Evolutionary conservation across 2,329 filamentous ascomycete species (phyloP).

Genomic region (Colletotrichum sublineola): DNA sequence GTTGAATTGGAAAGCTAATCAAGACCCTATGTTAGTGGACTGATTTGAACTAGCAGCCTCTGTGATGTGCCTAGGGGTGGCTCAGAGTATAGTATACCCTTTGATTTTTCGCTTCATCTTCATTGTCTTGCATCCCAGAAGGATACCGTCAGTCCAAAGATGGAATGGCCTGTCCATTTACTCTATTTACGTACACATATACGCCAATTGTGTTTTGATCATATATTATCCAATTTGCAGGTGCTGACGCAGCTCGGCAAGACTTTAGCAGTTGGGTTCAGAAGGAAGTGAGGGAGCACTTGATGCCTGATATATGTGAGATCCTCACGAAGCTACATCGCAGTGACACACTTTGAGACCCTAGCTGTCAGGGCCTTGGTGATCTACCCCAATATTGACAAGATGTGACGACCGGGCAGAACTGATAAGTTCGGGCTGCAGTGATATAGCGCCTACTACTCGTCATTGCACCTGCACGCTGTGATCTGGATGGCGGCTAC

Average conservation of each 20-base stretch:
- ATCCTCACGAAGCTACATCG: conserved; percentile 16
- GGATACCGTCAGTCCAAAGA: not conserved
- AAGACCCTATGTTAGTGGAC: conserved; percentile 23
- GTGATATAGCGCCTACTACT: not conserved
- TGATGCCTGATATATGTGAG: not conserved
- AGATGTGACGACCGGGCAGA: not conserved
- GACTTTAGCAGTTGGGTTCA: not conserved
- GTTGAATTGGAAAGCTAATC: conserved; percentile 1
- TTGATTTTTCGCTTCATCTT: not conserved
- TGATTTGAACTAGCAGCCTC: conserved; percentile 33
- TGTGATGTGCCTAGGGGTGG: conserved; percentile 16
- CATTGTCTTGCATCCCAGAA: not conserved
- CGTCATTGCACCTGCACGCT: not conserved
- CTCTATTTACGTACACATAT: not conserved
- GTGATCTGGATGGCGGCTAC: not conserved
- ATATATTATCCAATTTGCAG: not conserved
- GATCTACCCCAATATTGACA: not conserved
- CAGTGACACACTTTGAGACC: conserved; percentile 22
- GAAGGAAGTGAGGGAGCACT: not conserved
- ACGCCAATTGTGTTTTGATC: not conserved
- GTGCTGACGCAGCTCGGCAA: not conserved
- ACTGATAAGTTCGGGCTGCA: not conserved
- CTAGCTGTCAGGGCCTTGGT: too few relatives aligned
- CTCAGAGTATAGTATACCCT: conserved; percentile 26
- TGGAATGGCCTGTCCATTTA: not conserved